Conservation (phyloP, 495 filamentous ascomycete species). For the Daldinia loculata region DNA sequence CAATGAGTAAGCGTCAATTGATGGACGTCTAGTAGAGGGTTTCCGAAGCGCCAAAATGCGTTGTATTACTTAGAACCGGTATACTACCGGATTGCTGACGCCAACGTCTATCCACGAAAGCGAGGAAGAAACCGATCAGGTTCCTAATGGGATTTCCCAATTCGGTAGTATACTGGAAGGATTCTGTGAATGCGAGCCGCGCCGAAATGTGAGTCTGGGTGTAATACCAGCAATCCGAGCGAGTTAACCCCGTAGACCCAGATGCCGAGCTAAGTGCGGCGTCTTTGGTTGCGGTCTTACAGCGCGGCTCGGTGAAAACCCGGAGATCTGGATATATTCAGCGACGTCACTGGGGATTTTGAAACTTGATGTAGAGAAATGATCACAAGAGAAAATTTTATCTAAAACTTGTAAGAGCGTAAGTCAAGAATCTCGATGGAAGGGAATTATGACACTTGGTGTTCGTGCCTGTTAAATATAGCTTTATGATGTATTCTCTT, state of each 20-base stretch:
- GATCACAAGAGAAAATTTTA: background rate
- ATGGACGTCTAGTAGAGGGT: conserved; percentile 1
- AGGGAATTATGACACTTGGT: too few relatives aligned
- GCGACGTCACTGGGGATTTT: conserved; percentile 8
- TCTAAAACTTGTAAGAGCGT: background rate
- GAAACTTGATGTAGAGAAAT: background rate
- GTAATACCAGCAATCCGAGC: conserved; percentile 25
- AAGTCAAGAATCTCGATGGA: background rate
- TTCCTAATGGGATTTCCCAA: conserved; percentile 6
- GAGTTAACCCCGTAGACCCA: conserved; percentile 17
- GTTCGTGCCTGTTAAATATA: too few relatives aligned
- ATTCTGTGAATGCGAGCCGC: conserved; percentile 10
- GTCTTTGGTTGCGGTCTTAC: background rate
- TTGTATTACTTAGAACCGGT: conserved; percentile 28
- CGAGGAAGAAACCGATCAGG: conserved; percentile 3
- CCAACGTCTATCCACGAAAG: background rate
- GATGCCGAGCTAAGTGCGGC: conserved; percentile 36
- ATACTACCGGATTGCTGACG: conserved; percentile 17
- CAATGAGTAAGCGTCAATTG: conserved; percentile 35
- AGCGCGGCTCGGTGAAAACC: conserved; percentile 33
- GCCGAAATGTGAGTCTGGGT: conserved; percentile 8
- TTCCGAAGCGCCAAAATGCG: conserved; percentile 20
- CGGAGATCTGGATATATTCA: conserved; percentile 16
- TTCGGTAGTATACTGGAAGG: background rate
- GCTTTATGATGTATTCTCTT: too few relatives aligned